A percentile compares a stretch with the other conserved stretches of the same genome.
Evolutionary conservation across 305 asterid genomes (phyloP).

Genomic region (Solanum hybrid): DNA sequence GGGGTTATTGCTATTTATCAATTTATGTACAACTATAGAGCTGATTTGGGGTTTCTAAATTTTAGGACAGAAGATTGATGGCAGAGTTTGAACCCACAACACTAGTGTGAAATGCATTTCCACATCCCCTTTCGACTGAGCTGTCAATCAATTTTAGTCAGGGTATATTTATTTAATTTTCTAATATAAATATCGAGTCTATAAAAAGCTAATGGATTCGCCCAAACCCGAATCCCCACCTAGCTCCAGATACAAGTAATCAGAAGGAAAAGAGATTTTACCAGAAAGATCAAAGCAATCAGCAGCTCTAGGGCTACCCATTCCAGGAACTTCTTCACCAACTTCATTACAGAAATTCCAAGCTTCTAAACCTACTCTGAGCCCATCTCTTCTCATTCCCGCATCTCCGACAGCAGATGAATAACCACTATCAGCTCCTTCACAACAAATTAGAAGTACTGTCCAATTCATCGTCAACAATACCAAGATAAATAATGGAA

Average conservation of each 20-base stretch:
- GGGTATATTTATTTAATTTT: too few species aligned
- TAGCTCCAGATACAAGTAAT: neutral
- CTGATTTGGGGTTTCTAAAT: neutral
- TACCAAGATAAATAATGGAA: neutral
- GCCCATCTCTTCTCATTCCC: constrained; percentile 52
- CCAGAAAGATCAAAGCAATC: constrained; percentile 49
- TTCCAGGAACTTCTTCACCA: constrained; percentile 40
- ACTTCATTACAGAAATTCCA: constrained; percentile 87
- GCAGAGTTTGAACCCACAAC: neutral
- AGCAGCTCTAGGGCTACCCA: constrained; percentile 80
- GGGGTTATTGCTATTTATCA: neutral
- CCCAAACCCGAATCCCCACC: neutral
- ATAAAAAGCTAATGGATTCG: neutral
- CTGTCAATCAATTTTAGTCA: neutral
- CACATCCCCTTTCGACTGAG: neutral
- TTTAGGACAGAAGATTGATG: neutral
- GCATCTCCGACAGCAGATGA: constrained; percentile 54
- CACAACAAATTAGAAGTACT: neutral
- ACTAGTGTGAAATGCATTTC: neutral
- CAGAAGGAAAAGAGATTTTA: neutral
- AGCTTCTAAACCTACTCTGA: constrained; percentile 61
- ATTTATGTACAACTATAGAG: neutral
- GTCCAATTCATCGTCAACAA: neutral
- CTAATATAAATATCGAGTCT: neutral
- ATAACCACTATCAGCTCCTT: neutral